Conservation (phyloP, 1,139 yeast species). For the Magnusiomyces magnusii region DNA sequence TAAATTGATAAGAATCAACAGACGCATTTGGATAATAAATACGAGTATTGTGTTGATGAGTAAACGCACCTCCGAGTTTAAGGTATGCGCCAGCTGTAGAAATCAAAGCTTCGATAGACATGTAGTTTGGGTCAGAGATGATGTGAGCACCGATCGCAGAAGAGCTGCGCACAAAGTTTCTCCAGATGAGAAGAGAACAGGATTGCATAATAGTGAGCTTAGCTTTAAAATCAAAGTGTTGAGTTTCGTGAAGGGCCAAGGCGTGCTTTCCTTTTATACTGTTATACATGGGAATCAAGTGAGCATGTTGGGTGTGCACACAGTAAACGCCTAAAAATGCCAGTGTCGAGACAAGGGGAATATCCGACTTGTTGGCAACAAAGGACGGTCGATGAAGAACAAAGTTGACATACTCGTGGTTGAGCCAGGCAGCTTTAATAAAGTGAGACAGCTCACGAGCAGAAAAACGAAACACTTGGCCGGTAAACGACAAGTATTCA, state of each 20-base stretch:
- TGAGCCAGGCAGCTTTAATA: conserved; percentile 20
- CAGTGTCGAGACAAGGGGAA: conserved; percentile 33
- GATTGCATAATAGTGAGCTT: background rate
- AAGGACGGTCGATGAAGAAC: conserved; percentile 38
- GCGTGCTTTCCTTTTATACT: conserved; percentile 12
- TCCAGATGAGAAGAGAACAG: background rate
- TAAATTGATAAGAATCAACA: conserved; percentile 2
- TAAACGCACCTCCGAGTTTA: background rate
- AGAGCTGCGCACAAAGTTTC: background rate
- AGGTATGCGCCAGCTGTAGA: background rate
- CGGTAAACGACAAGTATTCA: background rate
- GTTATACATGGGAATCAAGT: conserved; percentile 1
- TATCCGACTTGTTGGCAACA: conserved; percentile 30
- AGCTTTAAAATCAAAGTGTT: background rate
- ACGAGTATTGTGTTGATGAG: background rate
- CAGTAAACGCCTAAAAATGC: conserved; percentile 37
- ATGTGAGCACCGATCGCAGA: background rate
- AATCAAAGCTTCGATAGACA: background rate
- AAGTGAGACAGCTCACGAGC: conserved; percentile 10
- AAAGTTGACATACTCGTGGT: conserved; percentile 19
- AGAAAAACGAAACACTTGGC: background rate
- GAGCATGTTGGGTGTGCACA: conserved; percentile 1
- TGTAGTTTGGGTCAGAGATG: background rate
- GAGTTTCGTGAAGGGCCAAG: conserved; percentile 8
- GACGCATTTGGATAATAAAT: background rate